Percentiles rank a stretch among this genome's conserved stretches.
These are phyloP conservation scores for Lasiosphaeria ovina DNA, from an alignment of 495 filamentous ascomycete species.

Conservation along the genomic window DNA sequence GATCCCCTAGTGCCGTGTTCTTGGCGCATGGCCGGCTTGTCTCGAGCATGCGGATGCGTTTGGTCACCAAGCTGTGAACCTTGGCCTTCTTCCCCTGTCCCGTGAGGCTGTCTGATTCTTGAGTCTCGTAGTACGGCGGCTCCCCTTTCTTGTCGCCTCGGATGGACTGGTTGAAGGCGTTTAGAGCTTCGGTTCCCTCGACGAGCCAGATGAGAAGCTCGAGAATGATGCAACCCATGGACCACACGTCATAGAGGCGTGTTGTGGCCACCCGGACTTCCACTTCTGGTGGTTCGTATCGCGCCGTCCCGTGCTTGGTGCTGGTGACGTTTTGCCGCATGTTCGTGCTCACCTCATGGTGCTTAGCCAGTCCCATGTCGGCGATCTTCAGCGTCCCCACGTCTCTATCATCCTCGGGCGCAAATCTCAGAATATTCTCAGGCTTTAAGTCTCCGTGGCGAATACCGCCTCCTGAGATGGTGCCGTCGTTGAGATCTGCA, in stretches of 20 bases:
- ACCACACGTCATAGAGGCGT: slow-evolving; percentile 38
- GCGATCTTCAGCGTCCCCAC: slow-evolving; percentile 24
- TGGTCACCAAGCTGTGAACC: slow-evolving; percentile 13
- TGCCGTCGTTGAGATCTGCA: background rate
- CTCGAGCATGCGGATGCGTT: background rate
- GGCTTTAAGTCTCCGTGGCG: slow-evolving; percentile 34
- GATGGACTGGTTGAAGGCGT: slow-evolving; percentile 17
- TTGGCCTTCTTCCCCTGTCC: slow-evolving; percentile 7
- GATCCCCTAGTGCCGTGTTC: slow-evolving; percentile 21
- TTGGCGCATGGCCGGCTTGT: slow-evolving; percentile 14
- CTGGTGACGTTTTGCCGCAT: slow-evolving; percentile 12
- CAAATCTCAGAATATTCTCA: slow-evolving; percentile 28
- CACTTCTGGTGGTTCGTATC: slow-evolving; percentile 31
- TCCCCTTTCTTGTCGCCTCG: background rate
- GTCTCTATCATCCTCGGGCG: background rate
- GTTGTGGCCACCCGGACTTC: background rate
- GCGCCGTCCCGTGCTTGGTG: slow-evolving; percentile 13
- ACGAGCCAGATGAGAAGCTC: slow-evolving; percentile 39
- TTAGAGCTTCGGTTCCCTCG: slow-evolving; percentile 23
- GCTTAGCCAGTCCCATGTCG: slow-evolving; percentile 29
- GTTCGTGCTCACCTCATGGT: slow-evolving; percentile 18
- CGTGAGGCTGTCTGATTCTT: background rate
- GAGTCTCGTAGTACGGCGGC: background rate
- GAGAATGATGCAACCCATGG: slow-evolving; percentile 37
- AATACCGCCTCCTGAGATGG: background rate